Evolutionary conservation across 129 eudicot species (phyloP).

Genomic region (Flaveria trinervia): DNA sequence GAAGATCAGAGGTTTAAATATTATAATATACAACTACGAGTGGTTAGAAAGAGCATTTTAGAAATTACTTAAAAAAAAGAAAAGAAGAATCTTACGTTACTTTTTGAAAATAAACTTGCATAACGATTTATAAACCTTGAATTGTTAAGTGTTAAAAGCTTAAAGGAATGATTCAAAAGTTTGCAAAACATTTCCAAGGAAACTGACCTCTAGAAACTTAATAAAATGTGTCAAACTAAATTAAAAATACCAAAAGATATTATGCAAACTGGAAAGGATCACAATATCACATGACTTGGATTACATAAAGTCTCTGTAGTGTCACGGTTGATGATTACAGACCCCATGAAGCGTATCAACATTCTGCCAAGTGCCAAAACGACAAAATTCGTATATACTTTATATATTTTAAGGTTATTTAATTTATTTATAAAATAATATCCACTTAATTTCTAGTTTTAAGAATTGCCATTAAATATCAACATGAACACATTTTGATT

Average conservation of each 20-base stretch:
- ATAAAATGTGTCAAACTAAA: neutral
- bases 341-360: neutral
- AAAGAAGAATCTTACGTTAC: neutral
- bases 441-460: neutral
- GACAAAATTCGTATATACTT: neutral
- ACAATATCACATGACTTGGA: slow-evolving; percentile 13
- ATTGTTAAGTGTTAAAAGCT: neutral
- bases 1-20: no score
- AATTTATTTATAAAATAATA: neutral
- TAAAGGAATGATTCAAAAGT: neutral
- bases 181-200: neutral
- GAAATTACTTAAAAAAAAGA: no score
- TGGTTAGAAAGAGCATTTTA: no score
- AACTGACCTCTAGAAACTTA: neutral
- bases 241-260: neutral
- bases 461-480: no score
- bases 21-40: no score
- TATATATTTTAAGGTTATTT: neutral
- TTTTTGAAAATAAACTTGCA: neutral
- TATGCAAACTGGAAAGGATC: slow-evolving; percentile 5
- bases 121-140: neutral
- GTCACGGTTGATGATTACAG: slow-evolving; percentile 17
- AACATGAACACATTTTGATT: no score
- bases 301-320: slow-evolving; percentile 1
- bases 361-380: neutral